Evolutionary conservation across 1,284 basidiomycete species (phyloP).

Genomic region (Fomitopsis palustris): DNA sequence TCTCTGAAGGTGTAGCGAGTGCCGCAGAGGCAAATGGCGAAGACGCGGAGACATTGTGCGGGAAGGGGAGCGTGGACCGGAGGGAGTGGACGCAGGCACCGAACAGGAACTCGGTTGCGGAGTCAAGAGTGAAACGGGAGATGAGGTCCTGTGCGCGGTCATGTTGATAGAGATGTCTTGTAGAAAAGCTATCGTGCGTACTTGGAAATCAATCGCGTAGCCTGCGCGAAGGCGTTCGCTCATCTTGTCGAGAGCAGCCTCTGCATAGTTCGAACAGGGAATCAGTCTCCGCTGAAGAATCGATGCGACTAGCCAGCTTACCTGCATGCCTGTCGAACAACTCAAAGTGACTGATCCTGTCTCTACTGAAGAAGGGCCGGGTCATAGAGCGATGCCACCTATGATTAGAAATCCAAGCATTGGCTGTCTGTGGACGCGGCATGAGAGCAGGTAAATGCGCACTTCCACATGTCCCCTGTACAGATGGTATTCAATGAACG

Average conservation of each 20-base stretch:
- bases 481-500: background rate
- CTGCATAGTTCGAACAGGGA: background rate
- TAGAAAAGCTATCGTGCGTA: background rate
- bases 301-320: background rate
- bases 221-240: constrained; percentile 7
- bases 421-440: background rate
- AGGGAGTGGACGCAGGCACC: constrained; percentile 29
- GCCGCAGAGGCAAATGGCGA: constrained; percentile 10
- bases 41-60: constrained; percentile 13
- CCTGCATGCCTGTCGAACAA: constrained; percentile 11
- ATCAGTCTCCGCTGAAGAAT: background rate
- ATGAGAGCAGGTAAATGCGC: background rate
- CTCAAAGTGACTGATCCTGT: constrained; percentile 12
- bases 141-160: constrained; percentile 24
- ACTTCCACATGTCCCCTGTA: constrained; percentile 29
- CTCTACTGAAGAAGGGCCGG: constrained; percentile 14
- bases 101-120: constrained; percentile 37
- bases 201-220: constrained; percentile 21
- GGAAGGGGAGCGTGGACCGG: constrained; percentile 24
- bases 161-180: background rate
- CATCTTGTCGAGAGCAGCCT: constrained; percentile 1
- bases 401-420: background rate
- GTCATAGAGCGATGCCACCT: constrained; percentile 29
- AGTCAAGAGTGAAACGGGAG: constrained; percentile 34
- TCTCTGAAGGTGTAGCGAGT: background rate